phyloP scores from a whole-genome alignment of 2,329 filamentous ascomycete species.

The Kalaharituber pfeilii region DNA sequence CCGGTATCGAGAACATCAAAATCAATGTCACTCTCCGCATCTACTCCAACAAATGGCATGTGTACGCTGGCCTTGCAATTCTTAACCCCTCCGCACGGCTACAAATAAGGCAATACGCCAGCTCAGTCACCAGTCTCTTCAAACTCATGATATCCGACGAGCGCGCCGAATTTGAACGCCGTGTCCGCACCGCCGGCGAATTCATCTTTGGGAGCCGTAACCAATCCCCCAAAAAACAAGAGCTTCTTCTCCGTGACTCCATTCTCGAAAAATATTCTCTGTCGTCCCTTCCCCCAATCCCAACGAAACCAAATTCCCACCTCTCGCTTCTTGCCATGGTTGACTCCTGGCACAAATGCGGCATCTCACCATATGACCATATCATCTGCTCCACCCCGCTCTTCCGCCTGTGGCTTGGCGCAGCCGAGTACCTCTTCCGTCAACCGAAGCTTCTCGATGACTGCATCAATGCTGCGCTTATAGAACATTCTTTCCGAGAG shows the following conservation, averaged over 20 bases:
- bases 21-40: constrained; percentile 62
- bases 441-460: constrained; percentile 66
- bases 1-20: constrained; percentile 97
- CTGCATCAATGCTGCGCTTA: constrained; percentile 65
- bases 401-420: constrained; percentile 89
- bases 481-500: constrained; percentile 80
- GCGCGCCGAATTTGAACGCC: constrained; percentile 77
- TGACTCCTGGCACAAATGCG: constrained; percentile 89
- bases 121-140: constrained; percentile 86
- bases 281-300: constrained; percentile 27
- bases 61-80: constrained; percentile 93
- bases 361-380: constrained; percentile 92
- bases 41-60: constrained; percentile 78
- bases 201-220: not conserved
- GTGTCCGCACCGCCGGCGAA: constrained; percentile 59
- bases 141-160: constrained; percentile 94
- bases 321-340: constrained; percentile 89
- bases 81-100: constrained; percentile 81
- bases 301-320: constrained; percentile 75
- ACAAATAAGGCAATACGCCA: constrained; percentile 88
- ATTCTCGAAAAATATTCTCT: constrained; percentile 80
- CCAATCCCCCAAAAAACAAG: constrained; percentile 18
- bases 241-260: constrained; percentile 58
- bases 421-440: constrained; percentile 91
- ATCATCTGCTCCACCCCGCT: constrained; percentile 98